These are phyloP conservation scores for Licmophora abbreviata DNA, from an alignment of 108 stramenopile genomes.

Conservation along the genomic window DNA sequence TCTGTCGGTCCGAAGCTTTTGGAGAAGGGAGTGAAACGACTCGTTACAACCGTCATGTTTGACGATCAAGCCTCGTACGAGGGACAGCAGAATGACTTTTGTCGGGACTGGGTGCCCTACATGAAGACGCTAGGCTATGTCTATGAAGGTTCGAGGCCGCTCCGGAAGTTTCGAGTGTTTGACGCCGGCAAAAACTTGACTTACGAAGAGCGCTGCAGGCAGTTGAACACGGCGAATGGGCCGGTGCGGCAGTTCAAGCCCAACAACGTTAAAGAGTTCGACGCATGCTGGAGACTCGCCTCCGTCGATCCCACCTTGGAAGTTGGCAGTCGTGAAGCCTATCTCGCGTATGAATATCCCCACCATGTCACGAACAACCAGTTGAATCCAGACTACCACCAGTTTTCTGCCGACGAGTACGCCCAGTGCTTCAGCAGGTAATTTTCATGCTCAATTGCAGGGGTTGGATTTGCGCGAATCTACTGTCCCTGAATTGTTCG, in stretches of 20 bases:
- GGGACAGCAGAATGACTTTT: slow-evolving; percentile 9
- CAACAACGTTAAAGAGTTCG: neutral
- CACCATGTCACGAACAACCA: too few species aligned
- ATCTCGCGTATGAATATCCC: too few species aligned
- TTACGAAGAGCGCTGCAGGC: neutral
- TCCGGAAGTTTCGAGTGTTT: too few species aligned
- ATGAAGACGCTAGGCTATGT: slow-evolving; percentile 11
- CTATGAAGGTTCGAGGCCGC: neutral
- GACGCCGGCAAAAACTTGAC: too few species aligned
- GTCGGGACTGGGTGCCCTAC: slow-evolving; percentile 12
- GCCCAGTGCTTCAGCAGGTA: too few species aligned
- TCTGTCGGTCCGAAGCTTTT: neutral
- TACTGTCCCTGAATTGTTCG: too few species aligned
- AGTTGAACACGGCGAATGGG: neutral
- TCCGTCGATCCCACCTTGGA: neutral
- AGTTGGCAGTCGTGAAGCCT: too few species aligned
- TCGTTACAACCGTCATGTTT: slow-evolving; percentile 8
- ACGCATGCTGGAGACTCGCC: neutral
- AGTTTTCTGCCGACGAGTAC: too few species aligned
- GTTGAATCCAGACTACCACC: too few species aligned
- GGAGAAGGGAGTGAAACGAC: slow-evolving; percentile 1
- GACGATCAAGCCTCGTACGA: slow-evolving; percentile 7
- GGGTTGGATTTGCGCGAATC: too few species aligned
- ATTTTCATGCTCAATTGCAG: too few species aligned
- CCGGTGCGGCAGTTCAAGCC: neutral